phyloP scores from a whole-genome alignment of 2,329 filamentous ascomycete species.

The Hypoxylon sp. region DNA sequence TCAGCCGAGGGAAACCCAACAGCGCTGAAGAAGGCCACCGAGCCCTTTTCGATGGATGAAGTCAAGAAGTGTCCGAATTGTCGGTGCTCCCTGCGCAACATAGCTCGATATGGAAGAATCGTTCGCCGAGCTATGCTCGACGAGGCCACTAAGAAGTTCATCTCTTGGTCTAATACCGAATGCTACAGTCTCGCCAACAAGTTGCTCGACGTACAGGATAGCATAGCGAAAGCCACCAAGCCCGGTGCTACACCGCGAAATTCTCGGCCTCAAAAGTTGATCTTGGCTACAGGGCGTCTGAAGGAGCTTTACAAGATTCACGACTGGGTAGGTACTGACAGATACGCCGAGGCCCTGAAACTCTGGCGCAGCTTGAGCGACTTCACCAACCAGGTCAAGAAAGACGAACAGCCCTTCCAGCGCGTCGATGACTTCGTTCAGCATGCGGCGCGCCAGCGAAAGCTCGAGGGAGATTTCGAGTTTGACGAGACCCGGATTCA shows the following conservation, averaged over 20 bases:
- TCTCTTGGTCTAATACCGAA: constrained; percentile 58
- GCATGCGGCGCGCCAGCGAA: constrained; percentile 47
- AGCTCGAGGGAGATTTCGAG: constrained; percentile 41
- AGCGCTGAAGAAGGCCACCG: constrained; percentile 47
- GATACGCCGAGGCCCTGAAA: constrained; percentile 38
- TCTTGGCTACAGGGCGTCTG: constrained; percentile 12
- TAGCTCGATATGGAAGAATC: constrained; percentile 69
- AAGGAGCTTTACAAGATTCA: constrained; percentile 28
- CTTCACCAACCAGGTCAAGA: constrained; percentile 44
- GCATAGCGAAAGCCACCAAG: not conserved
- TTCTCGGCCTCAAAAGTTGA: constrained; percentile 6
- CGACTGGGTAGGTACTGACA: constrained; percentile 28
- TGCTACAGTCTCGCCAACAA: constrained; percentile 51
- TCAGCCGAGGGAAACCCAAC: constrained; percentile 47
- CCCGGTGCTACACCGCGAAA: not conserved
- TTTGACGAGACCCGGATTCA: constrained; percentile 50
- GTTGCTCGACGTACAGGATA: constrained; percentile 39
- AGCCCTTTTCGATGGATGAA: constrained; percentile 58
- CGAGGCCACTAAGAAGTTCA: constrained; percentile 70
- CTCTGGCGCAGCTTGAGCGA: constrained; percentile 32
- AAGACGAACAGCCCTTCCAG: constrained; percentile 59
- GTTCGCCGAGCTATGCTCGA: constrained; percentile 67
- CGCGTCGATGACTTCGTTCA: constrained; percentile 55
- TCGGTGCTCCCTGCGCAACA: constrained; percentile 63
- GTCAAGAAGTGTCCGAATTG: constrained; percentile 66